Evolutionary conservation across 805 yeast genomes (phyloP).

Genomic region (Sugiyamaella lignohabitans): DNA sequence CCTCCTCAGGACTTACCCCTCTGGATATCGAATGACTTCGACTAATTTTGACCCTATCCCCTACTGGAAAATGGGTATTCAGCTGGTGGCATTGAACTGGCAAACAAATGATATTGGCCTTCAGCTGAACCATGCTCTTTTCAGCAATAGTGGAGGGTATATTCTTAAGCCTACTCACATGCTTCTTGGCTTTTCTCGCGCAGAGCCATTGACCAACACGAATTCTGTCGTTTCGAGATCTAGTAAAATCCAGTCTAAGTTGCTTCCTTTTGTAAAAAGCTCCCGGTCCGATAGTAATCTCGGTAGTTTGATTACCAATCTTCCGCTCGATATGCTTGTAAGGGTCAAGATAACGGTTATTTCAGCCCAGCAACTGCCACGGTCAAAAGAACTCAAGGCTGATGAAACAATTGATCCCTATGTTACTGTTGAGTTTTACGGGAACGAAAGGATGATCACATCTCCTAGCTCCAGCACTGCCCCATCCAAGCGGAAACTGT

Average conservation of each 20-base stretch:
- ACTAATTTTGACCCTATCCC: conserved; percentile 72
- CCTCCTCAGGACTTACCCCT: conserved; percentile 83
- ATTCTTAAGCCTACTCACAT: conserved; percentile 57
- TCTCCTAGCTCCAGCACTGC: conserved; percentile 1
- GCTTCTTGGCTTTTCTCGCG: neutral
- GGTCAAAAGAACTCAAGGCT: conserved; percentile 46
- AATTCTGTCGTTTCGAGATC: neutral
- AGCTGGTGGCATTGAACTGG: conserved; percentile 97
- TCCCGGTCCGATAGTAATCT: neutral
- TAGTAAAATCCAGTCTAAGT: neutral
- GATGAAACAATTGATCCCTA: conserved; percentile 52
- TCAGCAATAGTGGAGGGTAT: conserved; percentile 64
- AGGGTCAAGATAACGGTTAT: conserved; percentile 42
- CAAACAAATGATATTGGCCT: conserved; percentile 87
- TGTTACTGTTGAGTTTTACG: conserved; percentile 54
- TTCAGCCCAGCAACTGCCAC: conserved; percentile 83
- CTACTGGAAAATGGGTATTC: conserved; percentile 83
- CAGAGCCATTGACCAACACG: neutral
- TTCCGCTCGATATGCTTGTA: neutral
- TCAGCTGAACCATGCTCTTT: conserved; percentile 79
- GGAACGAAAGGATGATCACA: conserved; percentile 25
- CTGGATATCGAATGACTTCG: conserved; percentile 67
- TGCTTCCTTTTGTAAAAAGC: neutral
- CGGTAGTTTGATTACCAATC: neutral
- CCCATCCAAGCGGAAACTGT: neutral